Percentiles rank a stretch among this genome's conserved stretches.
Conservation (phyloP, 1,284 basidiomycete species). For the Xerocomus minutiporus region DNA sequence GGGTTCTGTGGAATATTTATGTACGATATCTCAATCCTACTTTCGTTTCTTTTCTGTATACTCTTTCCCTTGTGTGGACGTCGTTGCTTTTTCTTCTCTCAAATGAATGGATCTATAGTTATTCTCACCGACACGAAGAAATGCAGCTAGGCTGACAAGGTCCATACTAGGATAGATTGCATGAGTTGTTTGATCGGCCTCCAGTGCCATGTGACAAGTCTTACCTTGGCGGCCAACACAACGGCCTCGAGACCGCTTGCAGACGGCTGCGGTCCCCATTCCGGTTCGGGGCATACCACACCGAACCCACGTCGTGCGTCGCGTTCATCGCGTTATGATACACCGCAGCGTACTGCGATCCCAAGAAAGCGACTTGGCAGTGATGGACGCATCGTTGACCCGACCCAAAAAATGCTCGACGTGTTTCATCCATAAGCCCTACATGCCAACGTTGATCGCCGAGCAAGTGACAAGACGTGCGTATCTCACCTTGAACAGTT, state of each 20-base stretch:
- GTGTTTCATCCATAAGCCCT: constrained; percentile 44
- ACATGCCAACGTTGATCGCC: background rate
- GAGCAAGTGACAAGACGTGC: background rate
- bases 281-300: constrained; percentile 22
- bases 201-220: background rate
- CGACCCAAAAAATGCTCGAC: constrained; percentile 40
- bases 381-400: constrained; percentile 36
- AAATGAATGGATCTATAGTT: constrained; percentile 12
- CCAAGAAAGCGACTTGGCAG: constrained; percentile 38
- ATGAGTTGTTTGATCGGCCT: background rate
- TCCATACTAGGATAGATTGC: constrained; percentile 11
- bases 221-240: constrained; percentile 27
- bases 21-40: constrained; percentile 26
- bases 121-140: background rate
- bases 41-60: background rate
- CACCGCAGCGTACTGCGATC: constrained; percentile 39
- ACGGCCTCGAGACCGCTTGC: constrained; percentile 32
- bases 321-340: constrained; percentile 36
- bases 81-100: constrained; percentile 6
- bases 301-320: constrained; percentile 40
- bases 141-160: background rate
- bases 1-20: constrained; percentile 29
- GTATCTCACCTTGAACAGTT: constrained; percentile 42
- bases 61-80: constrained; percentile 1
- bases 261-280: constrained; percentile 32